Evolutionary conservation across 2,329 filamentous ascomycete species (phyloP).

Genomic region (Chaetomium globosum): DNA sequence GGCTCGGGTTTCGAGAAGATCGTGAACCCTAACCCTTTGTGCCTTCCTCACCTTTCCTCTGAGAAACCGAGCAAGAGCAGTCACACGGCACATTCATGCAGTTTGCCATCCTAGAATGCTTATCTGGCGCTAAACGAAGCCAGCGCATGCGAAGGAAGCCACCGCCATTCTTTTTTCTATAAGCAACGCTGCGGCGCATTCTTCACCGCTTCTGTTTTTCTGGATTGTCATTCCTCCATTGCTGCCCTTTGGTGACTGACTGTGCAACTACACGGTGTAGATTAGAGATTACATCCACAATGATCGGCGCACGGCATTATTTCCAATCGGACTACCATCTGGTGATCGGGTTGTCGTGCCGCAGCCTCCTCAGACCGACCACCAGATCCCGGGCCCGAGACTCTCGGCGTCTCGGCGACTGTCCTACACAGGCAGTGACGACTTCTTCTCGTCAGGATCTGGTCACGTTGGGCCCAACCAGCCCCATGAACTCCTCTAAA

Average conservation of each 20-base stretch:
- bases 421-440: neutral
- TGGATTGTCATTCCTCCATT: neutral
- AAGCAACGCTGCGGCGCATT: slow-evolving; percentile 21
- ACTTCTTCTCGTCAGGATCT: neutral
- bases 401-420: neutral
- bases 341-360: neutral
- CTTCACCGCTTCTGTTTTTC: slow-evolving; percentile 10
- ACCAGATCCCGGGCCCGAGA: neutral
- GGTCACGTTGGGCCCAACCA: neutral
- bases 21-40: slow-evolving; percentile 9
- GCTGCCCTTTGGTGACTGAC: slow-evolving; percentile 5
- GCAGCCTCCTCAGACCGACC: neutral
- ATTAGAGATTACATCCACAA: neutral
- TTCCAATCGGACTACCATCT: neutral
- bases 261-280: no score
- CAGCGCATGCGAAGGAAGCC: slow-evolving; percentile 18
- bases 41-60: neutral
- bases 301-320: neutral
- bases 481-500: slow-evolving; percentile 44
- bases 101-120: neutral
- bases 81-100: slow-evolving; percentile 15
- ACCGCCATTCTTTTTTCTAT: slow-evolving; percentile 8
- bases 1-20: neutral
- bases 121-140: slow-evolving; percentile 1
- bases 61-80: slow-evolving; percentile 4